These are phyloP conservation scores for Thuja plicata DNA, from an alignment of 83 land plant genomes.

Conservation along the genomic window DNA sequence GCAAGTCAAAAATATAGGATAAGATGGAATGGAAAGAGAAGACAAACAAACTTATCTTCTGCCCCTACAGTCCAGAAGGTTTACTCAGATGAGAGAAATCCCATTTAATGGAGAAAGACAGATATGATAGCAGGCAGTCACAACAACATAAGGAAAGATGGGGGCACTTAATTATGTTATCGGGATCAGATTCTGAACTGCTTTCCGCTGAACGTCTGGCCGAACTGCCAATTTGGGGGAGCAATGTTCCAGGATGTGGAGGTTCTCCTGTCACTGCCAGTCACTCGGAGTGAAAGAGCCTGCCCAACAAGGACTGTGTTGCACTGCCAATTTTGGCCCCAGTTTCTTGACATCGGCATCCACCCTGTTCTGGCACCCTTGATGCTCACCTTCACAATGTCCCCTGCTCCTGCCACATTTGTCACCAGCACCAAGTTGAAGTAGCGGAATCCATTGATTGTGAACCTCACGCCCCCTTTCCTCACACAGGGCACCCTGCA, in stretches of 20 bases:
- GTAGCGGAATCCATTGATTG: conserved; percentile 29
- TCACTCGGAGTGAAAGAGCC: conserved; percentile 23
- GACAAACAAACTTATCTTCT: not conserved
- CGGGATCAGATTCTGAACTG: conserved; percentile 10
- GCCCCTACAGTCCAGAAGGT: not conserved
- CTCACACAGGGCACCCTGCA: conserved; percentile 29
- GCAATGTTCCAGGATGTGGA: conserved; percentile 28
- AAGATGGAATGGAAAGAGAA: not conserved
- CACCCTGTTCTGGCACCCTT: conserved; percentile 22
- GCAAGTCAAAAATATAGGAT: not conserved
- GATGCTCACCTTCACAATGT: conserved; percentile 20
- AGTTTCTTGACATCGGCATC: conserved; percentile 31
- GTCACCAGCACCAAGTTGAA: conserved; percentile 28
- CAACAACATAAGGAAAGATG: not conserved
- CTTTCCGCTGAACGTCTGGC: conserved; percentile 15
- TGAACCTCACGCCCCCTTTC: conserved; percentile 27
- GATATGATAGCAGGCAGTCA: not conserved
- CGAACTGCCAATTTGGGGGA: conserved; percentile 24
- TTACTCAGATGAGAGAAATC: not conserved
- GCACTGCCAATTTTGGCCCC: conserved; percentile 37
- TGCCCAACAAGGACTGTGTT: conserved; percentile 24
- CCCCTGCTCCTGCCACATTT: conserved; percentile 35
- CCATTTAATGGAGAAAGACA: not conserved
- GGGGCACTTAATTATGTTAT: not conserved
- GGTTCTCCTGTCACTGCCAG: conserved; percentile 30